Conservation (phyloP, 202 grass and related monocot species). For the Schoenoplectus triqueter region DNA sequence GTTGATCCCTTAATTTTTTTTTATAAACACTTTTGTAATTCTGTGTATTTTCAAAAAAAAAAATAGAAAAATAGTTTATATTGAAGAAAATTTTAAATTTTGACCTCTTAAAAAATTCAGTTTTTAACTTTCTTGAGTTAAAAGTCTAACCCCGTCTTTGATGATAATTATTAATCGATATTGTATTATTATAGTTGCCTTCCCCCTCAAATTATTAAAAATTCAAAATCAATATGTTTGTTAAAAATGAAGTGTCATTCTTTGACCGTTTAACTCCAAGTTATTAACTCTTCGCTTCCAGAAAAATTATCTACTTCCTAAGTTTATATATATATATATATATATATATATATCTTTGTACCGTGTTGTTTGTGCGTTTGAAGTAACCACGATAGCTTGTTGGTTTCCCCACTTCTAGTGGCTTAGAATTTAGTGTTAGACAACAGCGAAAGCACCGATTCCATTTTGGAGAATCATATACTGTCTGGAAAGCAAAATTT, state of each 20-base stretch:
- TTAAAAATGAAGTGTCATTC: neutral
- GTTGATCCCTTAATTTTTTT: no score
- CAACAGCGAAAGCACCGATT: conserved; percentile 4
- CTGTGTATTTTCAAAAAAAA: no score
- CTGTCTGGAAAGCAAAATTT: conserved; percentile 8
- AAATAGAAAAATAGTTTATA: no score
- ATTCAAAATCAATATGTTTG: no score
- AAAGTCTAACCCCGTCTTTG: no score
- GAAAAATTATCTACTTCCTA: neutral
- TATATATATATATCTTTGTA: neutral
- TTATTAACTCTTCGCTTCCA: neutral
- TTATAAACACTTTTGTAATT: no score
- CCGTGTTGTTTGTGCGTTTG: neutral
- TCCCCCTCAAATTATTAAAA: no score
- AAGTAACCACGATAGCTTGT: conserved; percentile 7
- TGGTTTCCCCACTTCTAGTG: conserved; percentile 15
- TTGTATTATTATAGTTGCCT: no score
- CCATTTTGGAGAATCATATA: conserved; percentile 7
- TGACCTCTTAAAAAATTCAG: no score
- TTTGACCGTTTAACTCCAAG: neutral
- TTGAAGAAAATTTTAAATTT: no score
- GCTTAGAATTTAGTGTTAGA: conserved; percentile 9
- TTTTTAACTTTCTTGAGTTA: no score
- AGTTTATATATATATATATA: neutral
- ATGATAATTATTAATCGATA: no score